These are phyloP conservation scores for Cydonia oblonga DNA, from an alignment of 331 rosid genomes.

Conservation along the genomic window DNA sequence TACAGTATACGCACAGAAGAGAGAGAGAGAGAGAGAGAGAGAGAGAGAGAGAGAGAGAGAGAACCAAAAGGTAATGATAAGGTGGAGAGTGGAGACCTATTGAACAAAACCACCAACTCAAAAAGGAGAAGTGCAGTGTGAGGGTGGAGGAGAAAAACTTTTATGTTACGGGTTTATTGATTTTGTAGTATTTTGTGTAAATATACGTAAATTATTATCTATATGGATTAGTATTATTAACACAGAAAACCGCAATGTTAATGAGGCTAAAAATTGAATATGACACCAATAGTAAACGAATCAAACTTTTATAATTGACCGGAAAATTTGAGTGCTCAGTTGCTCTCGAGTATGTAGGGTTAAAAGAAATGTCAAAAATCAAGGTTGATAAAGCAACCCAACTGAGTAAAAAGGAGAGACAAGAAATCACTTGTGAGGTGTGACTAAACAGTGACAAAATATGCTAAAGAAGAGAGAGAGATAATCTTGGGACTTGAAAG, in stretches of 20 bases:
- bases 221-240: no score
- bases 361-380: conserved; percentile 32
- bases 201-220: no score
- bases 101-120: conserved; percentile 29
- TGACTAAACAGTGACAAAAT: conserved; percentile 47
- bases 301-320: no score
- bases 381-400: conserved; percentile 38
- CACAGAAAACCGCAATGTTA: no score
- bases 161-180: no score
- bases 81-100: conserved; percentile 8
- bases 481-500: conserved; percentile 62
- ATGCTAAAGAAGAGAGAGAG: conserved; percentile 20
- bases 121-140: conserved; percentile 17
- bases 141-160: background rate
- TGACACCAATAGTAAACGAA: no score
- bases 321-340: no score
- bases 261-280: no score
- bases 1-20: background rate
- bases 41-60: conserved; percentile 17
- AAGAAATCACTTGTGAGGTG: conserved; percentile 59
- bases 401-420: conserved; percentile 40
- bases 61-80: conserved; percentile 18
- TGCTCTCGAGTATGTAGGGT: background rate
- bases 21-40: conserved; percentile 2
- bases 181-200: no score